A percentile compares a stretch with the other conserved stretches of the same genome.
phyloP scores from a whole-genome alignment of 2,329 filamentous ascomycete genomes.

The Fusarium ramigenum region DNA sequence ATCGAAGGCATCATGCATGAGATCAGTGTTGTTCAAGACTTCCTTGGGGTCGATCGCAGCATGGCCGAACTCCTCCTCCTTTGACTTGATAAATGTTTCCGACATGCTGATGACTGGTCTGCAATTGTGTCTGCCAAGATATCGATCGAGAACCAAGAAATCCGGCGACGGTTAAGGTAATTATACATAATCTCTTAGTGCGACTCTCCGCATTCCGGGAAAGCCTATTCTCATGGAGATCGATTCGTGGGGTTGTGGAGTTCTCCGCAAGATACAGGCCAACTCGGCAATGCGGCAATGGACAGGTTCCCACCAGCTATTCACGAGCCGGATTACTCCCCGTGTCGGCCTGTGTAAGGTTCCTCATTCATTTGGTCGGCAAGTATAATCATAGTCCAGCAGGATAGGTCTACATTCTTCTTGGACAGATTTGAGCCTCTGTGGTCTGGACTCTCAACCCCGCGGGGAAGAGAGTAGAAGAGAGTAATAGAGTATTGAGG shows the following conservation, averaged over 20 bases:
- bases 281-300: slow-evolving; percentile 5
- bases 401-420: too few relatives aligned
- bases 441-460: too few relatives aligned
- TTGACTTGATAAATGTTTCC: slow-evolving; percentile 2
- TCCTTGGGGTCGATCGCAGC: slow-evolving; percentile 23
- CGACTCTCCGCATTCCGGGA: background rate
- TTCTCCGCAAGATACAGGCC: background rate
- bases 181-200: background rate
- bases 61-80: slow-evolving; percentile 1
- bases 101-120: background rate
- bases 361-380: too few relatives aligned
- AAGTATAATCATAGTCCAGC: too few relatives aligned
- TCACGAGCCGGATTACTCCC: too few relatives aligned
- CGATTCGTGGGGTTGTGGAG: background rate
- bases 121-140: background rate
- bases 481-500: slow-evolving; percentile 7
- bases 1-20: slow-evolving; percentile 38
- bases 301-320: background rate
- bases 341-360: too few relatives aligned
- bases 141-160: background rate
- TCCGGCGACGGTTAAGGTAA: background rate
- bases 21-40: slow-evolving; percentile 24
- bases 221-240: too few relatives aligned
- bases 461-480: background rate
- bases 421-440: too few relatives aligned